These are phyloP conservation scores for Claviceps pusilla DNA, from an alignment of 2,329 filamentous ascomycete species.

Conservation along the genomic window DNA sequence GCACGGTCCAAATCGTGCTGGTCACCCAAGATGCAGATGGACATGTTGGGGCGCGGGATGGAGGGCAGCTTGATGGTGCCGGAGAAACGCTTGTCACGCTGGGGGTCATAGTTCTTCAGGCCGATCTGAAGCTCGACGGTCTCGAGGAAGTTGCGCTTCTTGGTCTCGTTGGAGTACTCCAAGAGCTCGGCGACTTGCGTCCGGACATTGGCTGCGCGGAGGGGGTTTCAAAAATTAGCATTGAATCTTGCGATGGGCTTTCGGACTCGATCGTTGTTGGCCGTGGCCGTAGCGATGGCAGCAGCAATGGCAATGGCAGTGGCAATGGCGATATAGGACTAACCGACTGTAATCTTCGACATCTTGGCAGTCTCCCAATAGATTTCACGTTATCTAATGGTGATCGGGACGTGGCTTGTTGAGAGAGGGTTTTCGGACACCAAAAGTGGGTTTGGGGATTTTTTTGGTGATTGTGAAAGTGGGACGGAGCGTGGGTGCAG, in stretches of 20 bases:
- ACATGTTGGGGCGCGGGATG: slow-evolving; percentile 83
- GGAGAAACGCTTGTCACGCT: slow-evolving; percentile 99
- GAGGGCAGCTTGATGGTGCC: slow-evolving; percentile 92
- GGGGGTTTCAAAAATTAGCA: slow-evolving; percentile 16
- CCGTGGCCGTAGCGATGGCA: not conserved
- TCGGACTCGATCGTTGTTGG: not conserved
- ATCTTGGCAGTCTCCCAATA: slow-evolving; percentile 82
- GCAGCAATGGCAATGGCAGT: not conserved
- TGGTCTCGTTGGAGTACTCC: slow-evolving; percentile 83
- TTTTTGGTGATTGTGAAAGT: slow-evolving; percentile 14
- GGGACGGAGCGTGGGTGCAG: slow-evolving; percentile 16
- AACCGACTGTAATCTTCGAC: slow-evolving; percentile 75
- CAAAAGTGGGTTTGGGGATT: slow-evolving; percentile 8
- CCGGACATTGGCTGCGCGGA: slow-evolving; percentile 65
- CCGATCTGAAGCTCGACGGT: slow-evolving; percentile 85
- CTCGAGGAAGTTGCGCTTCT: slow-evolving; percentile 97
- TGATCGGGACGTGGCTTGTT: slow-evolving; percentile 32
- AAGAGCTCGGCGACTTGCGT: slow-evolving; percentile 85
- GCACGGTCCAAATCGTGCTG: slow-evolving; percentile 98
- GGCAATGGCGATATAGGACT: slow-evolving; percentile 7
- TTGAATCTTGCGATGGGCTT: not conserved
- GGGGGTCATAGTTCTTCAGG: slow-evolving; percentile 96
- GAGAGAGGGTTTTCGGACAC: slow-evolving; percentile 5
- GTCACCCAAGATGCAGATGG: slow-evolving; percentile 59
- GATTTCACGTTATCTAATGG: slow-evolving; percentile 54